These are phyloP conservation scores for Pseudogymnoascus sp. DNA, from an alignment of 2,329 filamentous ascomycete species.

Conservation along the genomic window DNA sequence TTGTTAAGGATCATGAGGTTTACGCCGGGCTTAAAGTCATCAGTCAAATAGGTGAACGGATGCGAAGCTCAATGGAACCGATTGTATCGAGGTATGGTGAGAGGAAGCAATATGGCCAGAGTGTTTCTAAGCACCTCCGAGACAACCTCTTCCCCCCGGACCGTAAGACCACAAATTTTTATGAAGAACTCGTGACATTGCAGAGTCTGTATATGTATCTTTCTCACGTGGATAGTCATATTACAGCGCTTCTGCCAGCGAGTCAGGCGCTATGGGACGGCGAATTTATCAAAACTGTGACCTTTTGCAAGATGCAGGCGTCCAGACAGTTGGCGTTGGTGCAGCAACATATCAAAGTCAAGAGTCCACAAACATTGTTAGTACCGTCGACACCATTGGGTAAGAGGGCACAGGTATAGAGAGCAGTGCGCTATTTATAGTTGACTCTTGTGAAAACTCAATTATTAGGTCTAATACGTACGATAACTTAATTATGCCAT, in stretches of 20 bases:
- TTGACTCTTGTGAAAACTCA: no score
- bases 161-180: slow-evolving; percentile 11
- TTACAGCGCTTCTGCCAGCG: slow-evolving; percentile 28
- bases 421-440: no score
- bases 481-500: no score
- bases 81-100: slow-evolving; percentile 24
- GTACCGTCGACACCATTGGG: slow-evolving; percentile 22
- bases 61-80: slow-evolving; percentile 18
- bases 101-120: slow-evolving; percentile 20
- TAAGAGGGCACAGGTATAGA: neutral
- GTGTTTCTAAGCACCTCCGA: slow-evolving; percentile 19
- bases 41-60: slow-evolving; percentile 22
- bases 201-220: slow-evolving; percentile 30
- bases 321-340: slow-evolving; percentile 29
- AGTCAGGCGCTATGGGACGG: slow-evolving; percentile 31
- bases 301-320: slow-evolving; percentile 19
- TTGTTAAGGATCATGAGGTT: slow-evolving; percentile 28
- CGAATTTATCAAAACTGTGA: slow-evolving; percentile 27
- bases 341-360: slow-evolving; percentile 29
- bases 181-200: slow-evolving; percentile 25
- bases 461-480: no score
- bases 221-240: slow-evolving; percentile 26
- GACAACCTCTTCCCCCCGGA: slow-evolving; percentile 25
- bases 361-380: slow-evolving; percentile 31
- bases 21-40: slow-evolving; percentile 26